Evolutionary conservation across 345 rosid species (phyloP), one percentile per base, ranked within the genome.

Genomic region (Luvunga scandens): DNA sequence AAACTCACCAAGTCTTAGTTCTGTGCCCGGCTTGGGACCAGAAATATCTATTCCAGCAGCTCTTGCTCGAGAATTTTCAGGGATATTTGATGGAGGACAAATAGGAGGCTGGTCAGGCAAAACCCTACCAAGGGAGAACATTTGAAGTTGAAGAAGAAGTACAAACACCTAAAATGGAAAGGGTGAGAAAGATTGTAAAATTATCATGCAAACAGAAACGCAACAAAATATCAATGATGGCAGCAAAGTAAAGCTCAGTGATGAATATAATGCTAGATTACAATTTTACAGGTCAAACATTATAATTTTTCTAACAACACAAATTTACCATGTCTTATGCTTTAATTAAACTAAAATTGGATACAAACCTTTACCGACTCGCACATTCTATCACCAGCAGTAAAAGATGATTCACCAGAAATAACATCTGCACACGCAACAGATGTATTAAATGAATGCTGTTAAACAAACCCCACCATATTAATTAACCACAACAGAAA

Each of bases 291-390:
- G 50, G 18, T 45, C 50, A 45, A 13, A 45, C 5, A 45, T 45
- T 12, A 45, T 45, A 3, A 45, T 45, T 13, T 13, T 13, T 53
- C 57, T 16, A 18, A 16, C 57, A 53, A 5, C 57, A 53, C 57
- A 53, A 45, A 53, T 53, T 53, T 53, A 18, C 22, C 57, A n/a
- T 39, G 50, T 56, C 33, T 50, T 14, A 57, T 73, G 25, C 64
- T 39, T 70, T 38, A 28, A 21, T 83, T 27, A 2, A 61, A 56
- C 9, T 14, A 38, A 60, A 59, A 8, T 2, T 4, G 71, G 56
- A 75, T n/a, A 88, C 95, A 75, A 78, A 97, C 98, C 99, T 97
- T 97, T 56, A 93, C 94, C 81, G 88, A 79, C 81, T 97, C 98
- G 61, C 84, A 89, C 92, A 91, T 85, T 83, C 84, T 90, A 87